Evolutionary conservation across 768 basidiomycete species (phyloP), one percentile per base, ranked within the genome.

Genomic region (Postia placenta): DNA sequence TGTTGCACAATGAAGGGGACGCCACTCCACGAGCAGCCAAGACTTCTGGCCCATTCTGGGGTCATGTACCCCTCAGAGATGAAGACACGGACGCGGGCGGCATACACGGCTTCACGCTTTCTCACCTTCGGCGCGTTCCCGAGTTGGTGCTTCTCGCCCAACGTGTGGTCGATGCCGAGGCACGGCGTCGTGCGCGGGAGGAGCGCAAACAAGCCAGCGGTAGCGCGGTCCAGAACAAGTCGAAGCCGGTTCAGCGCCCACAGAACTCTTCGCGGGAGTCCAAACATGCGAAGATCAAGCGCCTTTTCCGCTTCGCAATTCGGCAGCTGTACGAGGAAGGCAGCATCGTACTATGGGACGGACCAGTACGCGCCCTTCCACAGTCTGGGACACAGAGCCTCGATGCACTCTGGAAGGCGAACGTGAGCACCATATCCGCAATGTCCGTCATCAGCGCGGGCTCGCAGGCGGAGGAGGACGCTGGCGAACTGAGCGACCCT

Each of bases 111-210:
- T 87, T 84, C 60, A 83, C 86, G 0, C 64, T 89, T 5, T 87
- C 87, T 0, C 81, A 88, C 57, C 73, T 91, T 2, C 79, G 86
- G 5, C 83, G 87, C 40, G 83, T 90, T 0, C 85, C 87, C 7
- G 87, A 87, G 55, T 71, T 91, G 2, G 69, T 76, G 0, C 69
- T 78, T 11, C 70, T 91, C 48, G 86, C 87, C 4, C 67, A 71
- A 20, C 72, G 82, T 9, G 81, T 90, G 1, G 81, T 84, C 11
- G 69, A 75, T 37, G 79, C 81, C 1, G 85, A 85, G 45, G 66
- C 66, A 2, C 77, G 75, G 53, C 73, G 79, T 12, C 72, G 79
- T n/a, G 64, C 67, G 12, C 73, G 74, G 38, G 77, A 74, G 19
- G 75, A 74, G 46, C 66, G 67, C 25, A 74, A 75, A 60, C 72